Evolutionary conservation across 108 stramenopile genomes (phyloP), one percentile per base, ranked within the genome.

Genomic region (Pseudonitzschia multistriata): DNA sequence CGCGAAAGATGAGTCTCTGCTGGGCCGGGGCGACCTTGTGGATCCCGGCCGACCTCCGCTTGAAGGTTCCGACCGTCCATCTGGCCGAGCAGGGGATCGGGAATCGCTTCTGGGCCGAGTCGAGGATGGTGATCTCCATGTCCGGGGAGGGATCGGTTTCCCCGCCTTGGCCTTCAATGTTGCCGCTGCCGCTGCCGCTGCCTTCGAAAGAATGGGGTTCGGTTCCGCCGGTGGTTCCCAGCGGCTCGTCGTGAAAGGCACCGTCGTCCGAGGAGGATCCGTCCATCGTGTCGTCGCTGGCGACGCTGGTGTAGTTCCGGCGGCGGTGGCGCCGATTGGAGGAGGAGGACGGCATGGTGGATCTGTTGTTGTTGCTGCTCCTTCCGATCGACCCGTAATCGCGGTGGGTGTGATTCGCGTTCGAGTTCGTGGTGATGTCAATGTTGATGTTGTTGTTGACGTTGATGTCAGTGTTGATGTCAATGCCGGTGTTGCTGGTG

Each of bases 1-100:
- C 92, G 60, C 85, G 83, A 68, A 82, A 87, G 29, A 93, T 90
- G 6, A 93, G 69, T 24, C 92, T 78, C 62, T 93, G 92, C 34
- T 73, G 71, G 11, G 73, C 50, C 19, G 88, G 83, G 25, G 88
- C 66, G 7, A 93, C 84, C 54, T 87, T 86, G 61, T 89, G 89
- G 1, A 84, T 71, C n/a, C 45, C 39, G 10, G 68, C 49, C 25
- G 85, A 83, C 3, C 30, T 71, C 15, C 53, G 5, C 53, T 88
- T 90, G 50, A 93, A 81, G 36, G 77, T 69, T 19, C 70, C 49
- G 19, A 93, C 81, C 3, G 80, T 84, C 85, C 85, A 85, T 19
- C 49, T 10, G 4, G 85, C 66, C 53, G 81, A 52, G 21, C 77
- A 82, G 27, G 68, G 64, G 27, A 93, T 79, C 22, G 59, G 57